These are phyloP conservation scores for Tympanopsis confertula DNA, from an alignment of 2,329 filamentous ascomycete genomes.

Conservation along the genomic window DNA sequence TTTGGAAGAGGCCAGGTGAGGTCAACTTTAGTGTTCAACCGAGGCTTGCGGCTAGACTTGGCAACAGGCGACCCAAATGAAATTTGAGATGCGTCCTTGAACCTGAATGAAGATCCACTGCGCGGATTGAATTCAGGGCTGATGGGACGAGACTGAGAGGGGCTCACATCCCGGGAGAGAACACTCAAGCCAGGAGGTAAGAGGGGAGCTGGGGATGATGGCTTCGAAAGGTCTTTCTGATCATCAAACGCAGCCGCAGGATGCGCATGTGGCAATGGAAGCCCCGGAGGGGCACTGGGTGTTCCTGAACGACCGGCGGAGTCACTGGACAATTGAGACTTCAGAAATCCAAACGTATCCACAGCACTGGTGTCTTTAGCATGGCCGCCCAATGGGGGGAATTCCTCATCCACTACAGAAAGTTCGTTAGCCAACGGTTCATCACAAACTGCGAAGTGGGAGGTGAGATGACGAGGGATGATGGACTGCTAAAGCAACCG, in stretches of 20 bases:
- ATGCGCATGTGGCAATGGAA: slow-evolving; percentile 26
- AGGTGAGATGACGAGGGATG: too few relatives aligned
- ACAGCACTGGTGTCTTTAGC: slow-evolving; percentile 19
- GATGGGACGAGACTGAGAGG: neutral
- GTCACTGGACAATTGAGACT: slow-evolving; percentile 18
- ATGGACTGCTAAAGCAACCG: too few relatives aligned
- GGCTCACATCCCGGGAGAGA: neutral
- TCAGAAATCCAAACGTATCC: slow-evolving; percentile 20
- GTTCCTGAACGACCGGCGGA: slow-evolving; percentile 19
- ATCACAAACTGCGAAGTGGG: slow-evolving; percentile 4
- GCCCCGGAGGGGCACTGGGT: slow-evolving; percentile 23
- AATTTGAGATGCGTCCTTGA: slow-evolving; percentile 15
- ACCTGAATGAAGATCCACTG: slow-evolving; percentile 4
- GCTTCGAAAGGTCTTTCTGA: slow-evolving; percentile 2
- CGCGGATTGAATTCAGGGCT: neutral
- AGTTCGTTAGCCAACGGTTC: slow-evolving; percentile 13
- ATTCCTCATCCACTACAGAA: slow-evolving; percentile 28
- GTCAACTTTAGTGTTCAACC: neutral
- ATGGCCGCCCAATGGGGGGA: slow-evolving; percentile 26
- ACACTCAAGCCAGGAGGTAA: neutral
- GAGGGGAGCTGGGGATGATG: neutral
- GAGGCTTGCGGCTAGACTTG: slow-evolving; percentile 1
- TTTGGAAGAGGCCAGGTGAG: slow-evolving; percentile 5
- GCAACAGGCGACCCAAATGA: slow-evolving; percentile 4
- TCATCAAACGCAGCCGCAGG: slow-evolving; percentile 15